Evolutionary conservation across 495 filamentous ascomycete species (phyloP).

Genomic region (Hyaloscypha hepaticicola): DNA sequence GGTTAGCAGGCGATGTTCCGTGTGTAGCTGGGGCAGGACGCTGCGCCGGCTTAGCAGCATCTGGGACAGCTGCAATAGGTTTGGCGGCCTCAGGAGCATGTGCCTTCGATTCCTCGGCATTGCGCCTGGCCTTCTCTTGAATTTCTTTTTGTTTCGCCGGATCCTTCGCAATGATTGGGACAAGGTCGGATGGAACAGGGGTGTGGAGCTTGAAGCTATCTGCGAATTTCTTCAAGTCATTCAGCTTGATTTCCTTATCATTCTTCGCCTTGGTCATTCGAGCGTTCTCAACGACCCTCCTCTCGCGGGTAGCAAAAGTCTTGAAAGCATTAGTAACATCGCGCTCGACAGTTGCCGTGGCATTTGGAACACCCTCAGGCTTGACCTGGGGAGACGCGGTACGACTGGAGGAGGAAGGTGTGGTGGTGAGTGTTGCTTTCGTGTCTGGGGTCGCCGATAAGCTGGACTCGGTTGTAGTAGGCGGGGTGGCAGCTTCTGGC

Average conservation of each 20-base stretch:
- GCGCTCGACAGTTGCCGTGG: conserved; percentile 72
- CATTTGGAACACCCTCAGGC: conserved; percentile 53
- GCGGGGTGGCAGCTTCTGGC: conserved; percentile 33
- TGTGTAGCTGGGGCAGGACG: conserved; percentile 31
- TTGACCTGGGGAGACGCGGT: conserved; percentile 42
- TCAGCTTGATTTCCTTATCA: conserved; percentile 86
- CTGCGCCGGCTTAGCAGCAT: conserved; percentile 26
- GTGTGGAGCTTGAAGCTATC: conserved; percentile 89
- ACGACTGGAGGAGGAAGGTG: conserved; percentile 38
- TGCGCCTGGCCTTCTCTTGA: conserved; percentile 74
- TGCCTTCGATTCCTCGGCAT: conserved; percentile 57
- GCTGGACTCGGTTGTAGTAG: conserved; percentile 33
- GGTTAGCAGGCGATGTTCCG: conserved; percentile 23
- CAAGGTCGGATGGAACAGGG: conserved; percentile 86
- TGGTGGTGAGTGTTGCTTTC: conserved; percentile 35
- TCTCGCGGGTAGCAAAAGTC: conserved; percentile 62
- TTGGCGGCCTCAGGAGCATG: conserved; percentile 32
- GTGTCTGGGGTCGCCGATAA: conserved; percentile 32
- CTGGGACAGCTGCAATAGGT: conserved; percentile 23
- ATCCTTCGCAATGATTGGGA: conserved; percentile 95
- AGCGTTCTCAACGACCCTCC: conserved; percentile 64
- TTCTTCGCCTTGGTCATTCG: conserved; percentile 70
- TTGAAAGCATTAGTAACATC: conserved; percentile 80
- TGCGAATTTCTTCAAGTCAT: conserved; percentile 93
- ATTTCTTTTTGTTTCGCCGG: conserved; percentile 88